Conservation (phyloP, 768 basidiomycete genomes). For the Lactarius vividus region DNA sequence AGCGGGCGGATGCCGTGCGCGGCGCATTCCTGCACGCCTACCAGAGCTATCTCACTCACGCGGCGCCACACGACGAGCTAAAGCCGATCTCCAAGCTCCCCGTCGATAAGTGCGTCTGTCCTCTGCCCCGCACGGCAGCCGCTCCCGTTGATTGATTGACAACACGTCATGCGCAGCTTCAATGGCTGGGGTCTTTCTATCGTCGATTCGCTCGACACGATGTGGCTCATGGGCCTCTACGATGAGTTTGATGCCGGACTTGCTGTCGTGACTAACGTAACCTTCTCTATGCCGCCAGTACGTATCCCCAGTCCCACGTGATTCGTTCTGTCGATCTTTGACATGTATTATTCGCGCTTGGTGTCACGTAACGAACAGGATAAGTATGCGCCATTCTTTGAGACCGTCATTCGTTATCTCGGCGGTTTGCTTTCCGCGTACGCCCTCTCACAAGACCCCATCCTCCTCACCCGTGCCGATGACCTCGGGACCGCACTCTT, state of each 20-base stretch:
- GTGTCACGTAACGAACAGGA: slow-evolving; percentile 18
- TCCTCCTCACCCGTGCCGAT: slow-evolving; percentile 68
- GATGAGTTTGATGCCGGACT: slow-evolving; percentile 69
- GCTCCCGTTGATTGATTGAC: background rate
- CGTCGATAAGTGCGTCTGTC: slow-evolving; percentile 48
- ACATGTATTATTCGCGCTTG: background rate
- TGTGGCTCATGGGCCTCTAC: slow-evolving; percentile 75
- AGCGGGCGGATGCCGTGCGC: slow-evolving; percentile 56
- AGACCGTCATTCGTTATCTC: slow-evolving; percentile 90
- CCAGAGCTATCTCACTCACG: slow-evolving; percentile 56
- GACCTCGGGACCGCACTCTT: slow-evolving; percentile 74
- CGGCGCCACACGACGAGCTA: slow-evolving; percentile 62
- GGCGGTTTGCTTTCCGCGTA: slow-evolving; percentile 75
- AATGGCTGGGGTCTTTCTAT: slow-evolving; percentile 79
- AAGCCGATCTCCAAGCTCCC: slow-evolving; percentile 47
- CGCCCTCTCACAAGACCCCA: slow-evolving; percentile 61
- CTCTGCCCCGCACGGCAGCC: background rate
- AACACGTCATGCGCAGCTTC: slow-evolving; percentile 44
- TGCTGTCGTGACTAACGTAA: slow-evolving; percentile 46
- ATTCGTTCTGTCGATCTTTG: background rate
- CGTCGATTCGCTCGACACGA: slow-evolving; percentile 83
- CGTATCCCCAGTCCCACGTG: slow-evolving; percentile 10
- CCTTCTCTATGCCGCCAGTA: slow-evolving; percentile 49
- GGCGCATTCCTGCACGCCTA: slow-evolving; percentile 66
- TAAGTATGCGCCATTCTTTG: slow-evolving; percentile 63